A percentile compares a stretch with the other conserved stretches of the same genome.
Conservation (phyloP, 2,329 filamentous ascomycete species). For the Juglanconis juglandina region DNA sequence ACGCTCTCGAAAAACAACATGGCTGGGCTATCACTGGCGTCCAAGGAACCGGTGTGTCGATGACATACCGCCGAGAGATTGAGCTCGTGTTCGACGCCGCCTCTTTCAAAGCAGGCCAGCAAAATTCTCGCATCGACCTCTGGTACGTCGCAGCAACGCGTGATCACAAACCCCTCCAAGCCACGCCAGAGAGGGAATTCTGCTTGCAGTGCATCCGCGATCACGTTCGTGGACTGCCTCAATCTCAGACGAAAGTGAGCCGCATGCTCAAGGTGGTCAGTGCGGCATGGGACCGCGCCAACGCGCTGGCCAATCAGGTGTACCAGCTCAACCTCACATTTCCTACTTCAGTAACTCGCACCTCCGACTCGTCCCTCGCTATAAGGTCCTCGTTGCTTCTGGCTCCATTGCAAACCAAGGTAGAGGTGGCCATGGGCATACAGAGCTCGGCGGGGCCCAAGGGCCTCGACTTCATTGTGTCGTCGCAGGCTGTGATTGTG, state of each 20-base stretch:
- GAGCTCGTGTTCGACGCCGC: constrained; percentile 69
- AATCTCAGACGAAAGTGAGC: constrained; percentile 53
- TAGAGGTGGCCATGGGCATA: constrained; percentile 60
- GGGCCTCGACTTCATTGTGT: constrained; percentile 54
- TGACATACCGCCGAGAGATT: constrained; percentile 70
- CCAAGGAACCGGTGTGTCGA: constrained; percentile 60
- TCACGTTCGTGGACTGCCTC: constrained; percentile 59
- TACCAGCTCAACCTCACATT: constrained; percentile 60
- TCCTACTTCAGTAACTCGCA: constrained; percentile 60
- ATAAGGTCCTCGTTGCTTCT: constrained; percentile 63
- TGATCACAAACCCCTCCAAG: constrained; percentile 49
- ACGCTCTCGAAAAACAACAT: constrained; percentile 60
- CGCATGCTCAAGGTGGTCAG: constrained; percentile 59
- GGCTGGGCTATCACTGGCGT: constrained; percentile 72
- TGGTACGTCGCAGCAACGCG: constrained; percentile 64
- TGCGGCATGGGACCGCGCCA: constrained; percentile 64
- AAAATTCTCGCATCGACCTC: constrained; percentile 61
- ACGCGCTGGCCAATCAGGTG: constrained; percentile 57
- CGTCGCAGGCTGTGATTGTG: constrained; percentile 57
- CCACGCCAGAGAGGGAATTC: constrained; percentile 68
- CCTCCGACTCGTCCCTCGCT: constrained; percentile 62
- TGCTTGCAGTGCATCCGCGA: constrained; percentile 71
- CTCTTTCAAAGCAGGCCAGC: constrained; percentile 49
- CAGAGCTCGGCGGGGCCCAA: constrained; percentile 40
- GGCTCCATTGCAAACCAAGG: constrained; percentile 62